Conservation (phyloP, 768 basidiomycete genomes). For the Suillus fuscotomentosus region DNA sequence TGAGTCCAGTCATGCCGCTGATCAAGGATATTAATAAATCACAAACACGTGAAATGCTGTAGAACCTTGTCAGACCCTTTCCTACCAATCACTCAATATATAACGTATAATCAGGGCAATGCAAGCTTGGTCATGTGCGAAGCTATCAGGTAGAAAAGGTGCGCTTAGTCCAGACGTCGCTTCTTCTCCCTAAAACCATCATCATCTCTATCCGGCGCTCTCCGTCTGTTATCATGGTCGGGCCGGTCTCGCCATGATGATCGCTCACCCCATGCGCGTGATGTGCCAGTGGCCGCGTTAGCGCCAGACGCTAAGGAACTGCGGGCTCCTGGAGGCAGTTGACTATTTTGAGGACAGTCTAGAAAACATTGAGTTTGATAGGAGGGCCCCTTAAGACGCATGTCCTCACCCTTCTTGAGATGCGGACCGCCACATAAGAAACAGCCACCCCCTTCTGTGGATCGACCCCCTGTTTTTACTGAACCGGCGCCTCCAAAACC, state of each 20-base stretch:
- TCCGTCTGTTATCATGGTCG: constrained; percentile 13
- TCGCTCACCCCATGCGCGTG: constrained; percentile 32
- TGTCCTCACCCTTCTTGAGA: constrained; percentile 73
- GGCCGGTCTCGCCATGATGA: constrained; percentile 37
- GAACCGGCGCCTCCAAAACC: constrained; percentile 64
- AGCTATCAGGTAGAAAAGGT: background rate
- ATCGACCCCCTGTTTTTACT: constrained; percentile 54
- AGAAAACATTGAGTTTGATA: constrained; percentile 3
- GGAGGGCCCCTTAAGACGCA: background rate
- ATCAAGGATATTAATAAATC: constrained; percentile 1
- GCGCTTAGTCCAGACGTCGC: constrained; percentile 50
- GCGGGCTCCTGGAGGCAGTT: constrained; percentile 30
- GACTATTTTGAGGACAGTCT: constrained; percentile 56
- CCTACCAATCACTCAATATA: constrained; percentile 3
- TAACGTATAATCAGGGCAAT: background rate
- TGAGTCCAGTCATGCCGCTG: background rate
- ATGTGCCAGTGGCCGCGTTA: constrained; percentile 30
- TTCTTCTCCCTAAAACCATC: constrained; percentile 49
- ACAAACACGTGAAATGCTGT: background rate
- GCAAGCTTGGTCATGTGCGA: background rate
- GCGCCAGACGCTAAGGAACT: constrained; percentile 27
- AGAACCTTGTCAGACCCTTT: background rate
- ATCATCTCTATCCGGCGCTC: constrained; percentile 28
- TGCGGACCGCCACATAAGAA: constrained; percentile 95
- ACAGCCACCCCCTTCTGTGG: constrained; percentile 67